A percentile compares a stretch with the other conserved stretches of the same genome.
These are phyloP conservation scores for Harrya chromipes DNA, from an alignment of 768 basidiomycete species.

Conservation along the genomic window DNA sequence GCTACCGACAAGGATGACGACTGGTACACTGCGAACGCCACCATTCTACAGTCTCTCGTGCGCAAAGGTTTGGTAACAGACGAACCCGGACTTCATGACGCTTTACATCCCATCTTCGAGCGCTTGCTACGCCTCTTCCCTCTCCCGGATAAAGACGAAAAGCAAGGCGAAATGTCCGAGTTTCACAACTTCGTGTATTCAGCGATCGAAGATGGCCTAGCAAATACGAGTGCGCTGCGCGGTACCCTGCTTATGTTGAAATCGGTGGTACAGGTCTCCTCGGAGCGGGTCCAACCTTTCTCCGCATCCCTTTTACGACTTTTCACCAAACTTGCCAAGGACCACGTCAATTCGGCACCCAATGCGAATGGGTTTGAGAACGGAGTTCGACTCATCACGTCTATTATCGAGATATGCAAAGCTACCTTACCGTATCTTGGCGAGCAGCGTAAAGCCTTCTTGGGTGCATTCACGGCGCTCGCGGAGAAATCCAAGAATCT, in stretches of 20 bases:
- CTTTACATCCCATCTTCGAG: slow-evolving; percentile 79
- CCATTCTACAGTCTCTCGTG: slow-evolving; percentile 74
- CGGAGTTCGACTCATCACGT: slow-evolving; percentile 61
- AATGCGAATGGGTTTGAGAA: slow-evolving; percentile 51
- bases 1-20: slow-evolving; percentile 75
- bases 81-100: slow-evolving; percentile 75
- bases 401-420: slow-evolving; percentile 87
- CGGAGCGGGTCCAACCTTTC: slow-evolving; percentile 84
- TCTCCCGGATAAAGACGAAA: slow-evolving; percentile 75
- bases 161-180: slow-evolving; percentile 62
- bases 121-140: slow-evolving; percentile 75
- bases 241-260: slow-evolving; percentile 86
- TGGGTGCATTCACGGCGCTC: slow-evolving; percentile 73
- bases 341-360: slow-evolving; percentile 65
- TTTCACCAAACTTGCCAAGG: slow-evolving; percentile 81
- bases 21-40: slow-evolving; percentile 76
- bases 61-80: slow-evolving; percentile 85
- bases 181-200: slow-evolving; percentile 76
- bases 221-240: slow-evolving; percentile 65
- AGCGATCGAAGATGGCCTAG: slow-evolving; percentile 76
- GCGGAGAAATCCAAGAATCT: slow-evolving; percentile 87
- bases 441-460: slow-evolving; percentile 80
- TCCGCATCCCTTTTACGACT: slow-evolving; percentile 74
- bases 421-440: slow-evolving; percentile 75
- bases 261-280: slow-evolving; percentile 74